Base-by-base conservation (phyloP, 1,284 basidiomycete species). In the Grifola frondosa region DNA sequence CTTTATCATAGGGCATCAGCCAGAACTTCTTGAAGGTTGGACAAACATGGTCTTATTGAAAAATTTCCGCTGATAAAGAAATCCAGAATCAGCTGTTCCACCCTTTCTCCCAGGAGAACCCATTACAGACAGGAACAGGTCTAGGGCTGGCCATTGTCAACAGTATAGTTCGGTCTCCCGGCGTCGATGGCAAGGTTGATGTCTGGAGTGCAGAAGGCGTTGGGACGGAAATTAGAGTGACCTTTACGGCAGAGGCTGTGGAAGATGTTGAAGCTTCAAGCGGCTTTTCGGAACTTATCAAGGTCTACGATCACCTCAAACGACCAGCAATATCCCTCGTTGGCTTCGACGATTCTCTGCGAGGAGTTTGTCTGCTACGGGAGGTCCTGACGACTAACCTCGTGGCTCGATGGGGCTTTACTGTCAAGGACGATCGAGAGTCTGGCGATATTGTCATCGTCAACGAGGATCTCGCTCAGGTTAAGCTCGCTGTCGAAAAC, bases 91-190 rank as follows among this genome's bases (percentile, higher is more conserved):
- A 97, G 67, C 74, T 98, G 3, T 98, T 97, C 70, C 94, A 97
- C 58, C 95, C 95, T 0, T 98, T 98, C 68, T 93, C 94, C 1
- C 95, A 97, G 70, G 88, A 91, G 64, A 92, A 93, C 56, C 88
- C 91, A 2, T 63, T 92, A 8, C 92, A 96, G 58, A 87, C 92
- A 2, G 95, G 95, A 1, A 98, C 95, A 1, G 95, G 95, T 13
- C 78, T 98, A 3, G 95, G 95, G n/a, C 80, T 97, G 17, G 94
- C 95, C 17, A 98, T 98, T 54, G 95, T 97, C 61, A 93, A 91
- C 71, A 93, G 88, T 56, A 94, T 94, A 45, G 82, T 96, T 23
- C 83, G 83, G 19, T 92, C 91, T 11, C 85, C 91, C 28, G 88
- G 85, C 44, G 82, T 97, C 44, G 81, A 85, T 37, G 95, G 95